phyloP scores from a whole-genome alignment of 495 filamentous ascomycete genomes.

The Margaritispora aquatica region DNA sequence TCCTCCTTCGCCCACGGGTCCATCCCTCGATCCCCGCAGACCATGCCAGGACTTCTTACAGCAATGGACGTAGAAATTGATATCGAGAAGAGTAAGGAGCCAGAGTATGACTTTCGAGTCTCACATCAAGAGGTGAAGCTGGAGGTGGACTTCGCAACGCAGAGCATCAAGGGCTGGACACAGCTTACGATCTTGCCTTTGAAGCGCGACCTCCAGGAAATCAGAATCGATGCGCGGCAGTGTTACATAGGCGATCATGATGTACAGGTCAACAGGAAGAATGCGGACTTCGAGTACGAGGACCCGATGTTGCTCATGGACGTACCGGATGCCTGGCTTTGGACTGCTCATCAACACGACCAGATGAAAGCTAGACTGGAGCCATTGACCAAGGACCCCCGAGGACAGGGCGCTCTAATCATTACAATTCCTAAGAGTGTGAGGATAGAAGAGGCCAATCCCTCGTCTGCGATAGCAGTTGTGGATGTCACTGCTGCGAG shows the following conservation, averaged over 20 bases:
- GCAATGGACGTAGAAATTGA: conserved; percentile 27
- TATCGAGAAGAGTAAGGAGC: conserved; percentile 17
- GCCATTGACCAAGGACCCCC: conserved; percentile 49
- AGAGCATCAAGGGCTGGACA: conserved; percentile 69
- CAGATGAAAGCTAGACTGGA: conserved; percentile 62
- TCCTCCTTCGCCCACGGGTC: background rate
- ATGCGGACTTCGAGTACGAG: conserved; percentile 52
- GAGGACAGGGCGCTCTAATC: conserved; percentile 49
- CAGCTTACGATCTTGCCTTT: conserved; percentile 74
- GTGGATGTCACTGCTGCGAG: conserved; percentile 13
- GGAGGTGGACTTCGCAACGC: conserved; percentile 75
- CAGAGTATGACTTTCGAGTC: conserved; percentile 50
- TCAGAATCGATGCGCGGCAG: conserved; percentile 82
- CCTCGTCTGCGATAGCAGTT: conserved; percentile 42
- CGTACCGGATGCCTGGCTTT: conserved; percentile 48
- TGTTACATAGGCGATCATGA: conserved; percentile 57
- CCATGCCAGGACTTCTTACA: conserved; percentile 27
- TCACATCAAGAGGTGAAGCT: conserved; percentile 81
- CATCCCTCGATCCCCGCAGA: background rate
- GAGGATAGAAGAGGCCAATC: conserved; percentile 58
- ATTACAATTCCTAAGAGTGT: conserved; percentile 60
- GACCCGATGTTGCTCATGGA: conserved; percentile 67
- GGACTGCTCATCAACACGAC: conserved; percentile 71
- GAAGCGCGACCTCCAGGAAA: conserved; percentile 54
- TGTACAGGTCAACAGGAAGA: conserved; percentile 61